Percentiles rank a stretch among this genome's conserved stretches.
phyloP scores from a whole-genome alignment of 208 protist genomes.

The Leishmania amazonensis region DNA sequence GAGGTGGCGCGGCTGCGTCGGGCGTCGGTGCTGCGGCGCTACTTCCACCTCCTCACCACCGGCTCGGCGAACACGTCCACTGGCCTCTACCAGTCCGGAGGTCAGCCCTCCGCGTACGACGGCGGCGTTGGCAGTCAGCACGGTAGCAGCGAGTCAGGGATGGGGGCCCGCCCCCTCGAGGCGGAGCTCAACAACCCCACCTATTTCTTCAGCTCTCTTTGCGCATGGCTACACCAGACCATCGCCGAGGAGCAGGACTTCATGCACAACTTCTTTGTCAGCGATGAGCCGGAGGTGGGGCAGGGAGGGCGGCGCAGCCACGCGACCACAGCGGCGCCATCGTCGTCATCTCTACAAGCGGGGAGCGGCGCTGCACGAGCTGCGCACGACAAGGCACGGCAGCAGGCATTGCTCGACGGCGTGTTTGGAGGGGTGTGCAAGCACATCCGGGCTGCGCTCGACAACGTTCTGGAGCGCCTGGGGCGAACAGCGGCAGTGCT shows the following conservation, averaged over 20 bases:
- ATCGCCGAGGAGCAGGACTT: slow-evolving; percentile 86
- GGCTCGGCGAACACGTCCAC: slow-evolving; percentile 60
- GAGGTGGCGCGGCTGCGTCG: slow-evolving; percentile 72
- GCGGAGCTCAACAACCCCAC: slow-evolving; percentile 81
- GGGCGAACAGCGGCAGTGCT: slow-evolving; percentile 34
- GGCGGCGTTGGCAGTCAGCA: not conserved
- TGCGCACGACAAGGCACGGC: slow-evolving; percentile 16
- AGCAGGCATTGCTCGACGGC: slow-evolving; percentile 43
- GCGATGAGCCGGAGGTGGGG: slow-evolving; percentile 11
- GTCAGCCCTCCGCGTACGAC: slow-evolving; percentile 17
- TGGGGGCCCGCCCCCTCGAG: slow-evolving; percentile 67
- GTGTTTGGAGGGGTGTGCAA: slow-evolving; percentile 76
- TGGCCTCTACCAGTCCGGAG: slow-evolving; percentile 43
- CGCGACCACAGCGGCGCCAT: not conserved
- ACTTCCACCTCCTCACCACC: slow-evolving; percentile 85
- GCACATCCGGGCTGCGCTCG: slow-evolving; percentile 63
- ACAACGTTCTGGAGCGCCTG: slow-evolving; percentile 67
- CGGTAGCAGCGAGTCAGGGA: slow-evolving; percentile 5
- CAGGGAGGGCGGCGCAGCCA: not conserved
- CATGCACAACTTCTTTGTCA: slow-evolving; percentile 49
- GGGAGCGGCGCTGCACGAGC: slow-evolving; percentile 1
- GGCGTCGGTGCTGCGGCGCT: slow-evolving; percentile 76
- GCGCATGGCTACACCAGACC: slow-evolving; percentile 86
- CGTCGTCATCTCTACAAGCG: not conserved
- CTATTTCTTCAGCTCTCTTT: slow-evolving; percentile 84